Evolutionary conservation across 352 stramenopile genomes (phyloP).

Genomic region (Phytopythium oedochilum): DNA sequence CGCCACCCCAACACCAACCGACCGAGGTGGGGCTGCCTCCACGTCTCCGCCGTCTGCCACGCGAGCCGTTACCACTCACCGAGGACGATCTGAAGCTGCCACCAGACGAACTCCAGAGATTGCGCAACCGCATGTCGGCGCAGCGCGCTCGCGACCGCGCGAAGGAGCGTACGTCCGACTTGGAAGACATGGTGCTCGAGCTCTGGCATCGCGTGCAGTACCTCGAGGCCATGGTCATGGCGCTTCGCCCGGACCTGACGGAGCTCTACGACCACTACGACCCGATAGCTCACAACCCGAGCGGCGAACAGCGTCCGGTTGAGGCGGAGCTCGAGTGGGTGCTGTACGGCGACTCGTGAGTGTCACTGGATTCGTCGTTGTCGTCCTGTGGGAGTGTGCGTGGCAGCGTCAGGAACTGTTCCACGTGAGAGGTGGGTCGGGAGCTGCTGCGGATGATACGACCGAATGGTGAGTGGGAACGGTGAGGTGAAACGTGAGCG

Average conservation of each 20-base stretch:
- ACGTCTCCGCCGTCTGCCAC: slow-evolving; percentile 25
- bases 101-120: slow-evolving; percentile 46
- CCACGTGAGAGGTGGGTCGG: neutral
- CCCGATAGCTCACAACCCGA: slow-evolving; percentile 10
- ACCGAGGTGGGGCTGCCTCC: slow-evolving; percentile 19
- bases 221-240: slow-evolving; percentile 38
- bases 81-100: slow-evolving; percentile 40
- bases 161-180: slow-evolving; percentile 48
- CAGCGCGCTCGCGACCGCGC: slow-evolving; percentile 51
- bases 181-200: slow-evolving; percentile 52
- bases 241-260: slow-evolving; percentile 27
- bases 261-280: slow-evolving; percentile 34
- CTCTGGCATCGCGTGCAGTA: slow-evolving; percentile 59
- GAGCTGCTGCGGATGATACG: no score
- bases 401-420: neutral
- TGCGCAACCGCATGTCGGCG: slow-evolving; percentile 66
- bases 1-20: slow-evolving; percentile 14
- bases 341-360: slow-evolving; percentile 11
- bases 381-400: neutral
- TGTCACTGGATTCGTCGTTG: neutral
- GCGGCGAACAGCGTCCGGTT: slow-evolving; percentile 2
- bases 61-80: slow-evolving; percentile 41
- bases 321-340: slow-evolving; percentile 22
- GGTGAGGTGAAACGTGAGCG: no score
- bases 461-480: no score